These are phyloP conservation scores for Hortiboletus flavorubellus DNA, from an alignment of 768 basidiomycete species.

Conservation along the genomic window DNA sequence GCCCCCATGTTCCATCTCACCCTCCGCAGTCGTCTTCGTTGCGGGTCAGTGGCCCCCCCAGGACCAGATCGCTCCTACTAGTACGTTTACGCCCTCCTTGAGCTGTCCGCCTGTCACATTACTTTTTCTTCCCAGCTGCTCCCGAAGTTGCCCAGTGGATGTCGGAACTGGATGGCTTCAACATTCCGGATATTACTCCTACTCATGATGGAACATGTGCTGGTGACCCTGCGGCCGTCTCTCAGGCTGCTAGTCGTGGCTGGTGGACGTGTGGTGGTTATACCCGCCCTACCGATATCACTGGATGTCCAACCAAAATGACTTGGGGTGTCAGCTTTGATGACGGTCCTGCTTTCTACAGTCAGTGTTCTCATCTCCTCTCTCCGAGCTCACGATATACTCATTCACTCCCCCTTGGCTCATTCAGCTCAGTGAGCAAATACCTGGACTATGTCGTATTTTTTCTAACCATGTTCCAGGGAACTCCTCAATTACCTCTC, in stretches of 20 bases:
- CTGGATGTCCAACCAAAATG: conserved; percentile 59
- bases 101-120: neutral
- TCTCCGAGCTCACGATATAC: neutral
- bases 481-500: conserved; percentile 69
- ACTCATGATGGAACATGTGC: conserved; percentile 70
- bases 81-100: conserved; percentile 35
- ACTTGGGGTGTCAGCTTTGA: conserved; percentile 86
- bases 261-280: conserved; percentile 92
- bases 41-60: conserved; percentile 56
- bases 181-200: conserved; percentile 63
- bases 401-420: neutral
- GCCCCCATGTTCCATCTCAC: neutral
- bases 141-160: conserved; percentile 70
- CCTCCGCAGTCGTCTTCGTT: conserved; percentile 41
- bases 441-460: neutral
- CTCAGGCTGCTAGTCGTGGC: conserved; percentile 58
- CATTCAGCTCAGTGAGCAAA: conserved; percentile 48
- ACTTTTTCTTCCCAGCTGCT: neutral
- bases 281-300: conserved; percentile 58
- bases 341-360: conserved; percentile 85
- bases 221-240: conserved; percentile 52
- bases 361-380: conserved; percentile 40
- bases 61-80: conserved; percentile 57
- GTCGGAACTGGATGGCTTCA: conserved; percentile 65
- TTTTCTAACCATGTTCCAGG: conserved; percentile 33